Evolutionary conservation across 176 grass and related monocot genomes (phyloP), one percentile per base, ranked within the genome.

Genomic region (Ampelocalamus luodianensis): DNA sequence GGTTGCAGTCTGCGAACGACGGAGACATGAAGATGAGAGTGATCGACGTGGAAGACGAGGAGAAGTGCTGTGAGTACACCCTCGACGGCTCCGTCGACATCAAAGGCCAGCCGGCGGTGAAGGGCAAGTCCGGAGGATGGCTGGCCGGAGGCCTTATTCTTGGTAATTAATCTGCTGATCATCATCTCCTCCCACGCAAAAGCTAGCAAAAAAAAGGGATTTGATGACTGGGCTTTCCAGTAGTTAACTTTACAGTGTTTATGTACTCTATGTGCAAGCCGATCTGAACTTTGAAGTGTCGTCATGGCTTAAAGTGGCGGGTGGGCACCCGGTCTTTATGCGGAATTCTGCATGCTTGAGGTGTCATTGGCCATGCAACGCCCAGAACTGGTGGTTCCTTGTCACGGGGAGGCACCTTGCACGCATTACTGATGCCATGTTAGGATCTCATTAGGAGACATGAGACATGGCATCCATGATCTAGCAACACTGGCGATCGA

Each of bases 51-150:
- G 82, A 88, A 8, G 82, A 51, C 54, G 78, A 58, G 16, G 89
- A 84, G 66, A 84, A 82, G 67, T 92, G 82, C 23, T 72, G 62
- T 37, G 88, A 87, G 23, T 87, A 92, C 76, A 97, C 94, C 34
- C 79, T 93, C 6, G 94, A 97, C 71, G 91, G 94, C 40, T 86
- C 94, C 65, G 87, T 97, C 1, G 87, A 94, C 78, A 87, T 94
- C 69, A 91, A 85, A 78, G 94, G 94, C 6, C 86, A 76, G 3
- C 89, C 89, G 8, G 94, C 94, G 29, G 43, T 90, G 45, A 97
- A 94, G 85, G 84, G 81, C 50, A 94, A 75, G 60, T 92, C 94
- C 5, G 94, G 94, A 46, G 87, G 94, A 24, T 94, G 94, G 89
- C 76, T 94, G 5, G 89, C 94, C 71, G 92, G 91, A 38, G 87